Evolutionary conservation across 2,329 filamentous ascomycete genomes (phyloP), one percentile per base, ranked within the genome.

Genomic region (Colletotrichum brevisporum): DNA sequence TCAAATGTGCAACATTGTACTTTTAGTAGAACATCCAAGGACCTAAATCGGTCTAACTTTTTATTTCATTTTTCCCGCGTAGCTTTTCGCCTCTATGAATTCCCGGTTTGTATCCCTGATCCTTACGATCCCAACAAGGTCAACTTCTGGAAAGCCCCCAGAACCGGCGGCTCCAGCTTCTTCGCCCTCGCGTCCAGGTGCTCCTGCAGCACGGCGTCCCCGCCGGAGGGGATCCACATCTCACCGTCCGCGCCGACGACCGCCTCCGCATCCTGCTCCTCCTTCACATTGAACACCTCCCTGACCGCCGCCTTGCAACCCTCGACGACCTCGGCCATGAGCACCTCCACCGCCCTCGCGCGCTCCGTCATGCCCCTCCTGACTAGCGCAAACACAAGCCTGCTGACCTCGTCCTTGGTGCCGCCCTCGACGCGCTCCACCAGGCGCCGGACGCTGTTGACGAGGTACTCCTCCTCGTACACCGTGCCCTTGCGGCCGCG

Each of bases 401-500:
- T 83, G 76, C 90, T 87, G 0, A 94, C 89, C 78, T 99, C 96
- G 1, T 88, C 86, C 58, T 90, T 87, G 3, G 91, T 87, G 24
- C 85, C 85, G 27, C 85, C 85, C 78, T 95, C 94, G 24, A 97
- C 89, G 43, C 95, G 87, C 78, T 97, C 94, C 15, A 97, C 89
- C 41, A 99, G 85, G 26, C 96, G 86, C 13, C 91, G 89, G 43
- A 98, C 90, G 73, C 92, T 95, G 78, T 95, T 96, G 67, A 97
- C 91, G 5, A 99, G 88, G 79, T 99, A 99, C 80, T 98, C 96
- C 77, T 98, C 95, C 80, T 99, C 96, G 79, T 99, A 99, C 5
- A 99, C 93, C 16, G 94, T 97, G 12, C 96, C 96, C 84, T 98
- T 98, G 79, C 97, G 95, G 26, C 96, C 96, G 8, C 94, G 86